Base-by-base conservation (phyloP, 352 stramenopile species). In the Plasmopara muralis region DNA sequence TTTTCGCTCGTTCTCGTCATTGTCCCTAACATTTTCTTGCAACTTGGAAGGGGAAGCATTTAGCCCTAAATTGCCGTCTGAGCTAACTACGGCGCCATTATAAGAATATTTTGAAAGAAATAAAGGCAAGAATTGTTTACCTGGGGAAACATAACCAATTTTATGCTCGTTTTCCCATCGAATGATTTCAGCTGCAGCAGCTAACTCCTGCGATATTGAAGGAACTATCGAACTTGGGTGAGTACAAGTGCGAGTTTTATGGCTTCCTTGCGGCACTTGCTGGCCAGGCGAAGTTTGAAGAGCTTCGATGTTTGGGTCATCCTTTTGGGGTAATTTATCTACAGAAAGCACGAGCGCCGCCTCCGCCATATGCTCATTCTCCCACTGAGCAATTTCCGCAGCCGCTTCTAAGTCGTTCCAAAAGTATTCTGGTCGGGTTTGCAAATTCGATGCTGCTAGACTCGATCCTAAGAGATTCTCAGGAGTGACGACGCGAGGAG, bases 341-440 rank as follows among this genome's bases (percentile, higher is more conserved):
- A 25, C 15, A 48, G 45, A 10, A 33, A 50, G 37, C 7, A 51
- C 38, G 6, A 74, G 51, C 18, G 57, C 42, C 25, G 39, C 61
- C 37, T 74, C 55, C 20, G 65, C 65, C 49, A 63, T 56, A 50
- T 69, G 59, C 13, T 83, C 66, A 43, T 74, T 64, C 62, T 83
- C 72, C 72, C 72, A 83, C 25, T 74, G 66, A 28, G 69, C 65
- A 43, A 83, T 75, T 20, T 77, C 68, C 14, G 70, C 73, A 47
- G 73, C 73, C 16, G 72, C 55, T 43, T 78, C 68, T 16, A 83
- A 50, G 41, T 83, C 73, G 15, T 74, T 50, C 56, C 50, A 74
- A 34, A 74, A 62, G 46, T 50, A 60, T 16, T 66, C 51, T 31
- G 57, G 47, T 34, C 55, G 50, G 15, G 18, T 31, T 30, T 52